phyloP scores from a whole-genome alignment of 2,329 filamentous ascomycete genomes.

The Penicillium sp. region DNA sequence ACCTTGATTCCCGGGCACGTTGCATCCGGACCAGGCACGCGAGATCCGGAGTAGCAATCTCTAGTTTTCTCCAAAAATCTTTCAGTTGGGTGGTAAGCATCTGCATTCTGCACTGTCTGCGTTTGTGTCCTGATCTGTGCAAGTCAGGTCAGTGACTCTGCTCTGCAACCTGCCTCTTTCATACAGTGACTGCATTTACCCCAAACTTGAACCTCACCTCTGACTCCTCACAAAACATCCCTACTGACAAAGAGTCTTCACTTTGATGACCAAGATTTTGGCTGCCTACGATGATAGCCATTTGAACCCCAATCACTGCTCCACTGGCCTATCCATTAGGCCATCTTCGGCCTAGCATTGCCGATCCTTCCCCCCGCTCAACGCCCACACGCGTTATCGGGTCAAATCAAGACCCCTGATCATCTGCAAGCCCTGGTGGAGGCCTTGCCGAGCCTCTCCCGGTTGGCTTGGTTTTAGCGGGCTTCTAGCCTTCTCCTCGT shows the following conservation, averaged over 20 bases:
- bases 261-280: neutral
- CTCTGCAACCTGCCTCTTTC: neutral
- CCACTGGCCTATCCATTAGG: neutral
- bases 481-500: neutral
- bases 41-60: neutral
- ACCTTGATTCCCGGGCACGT: neutral
- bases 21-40: neutral
- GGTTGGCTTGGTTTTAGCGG: slow-evolving; percentile 1
- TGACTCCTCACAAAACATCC: neutral
- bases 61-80: neutral
- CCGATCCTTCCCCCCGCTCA: slow-evolving; percentile 18
- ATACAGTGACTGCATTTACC: neutral
- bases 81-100: too few species aligned
- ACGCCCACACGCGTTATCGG: neutral
- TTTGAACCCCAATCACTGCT: neutral
- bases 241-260: neutral
- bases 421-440: slow-evolving; percentile 1
- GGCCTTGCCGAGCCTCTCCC: slow-evolving; percentile 3
- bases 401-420: slow-evolving; percentile 7
- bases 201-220: neutral
- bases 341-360: slow-evolving; percentile 5
- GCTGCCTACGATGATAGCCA: neutral
- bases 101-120: neutral
- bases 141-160: neutral
- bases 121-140: neutral